These are phyloP conservation scores for Murraya koenigii DNA, from an alignment of 345 rosid species.

Conservation along the genomic window DNA sequence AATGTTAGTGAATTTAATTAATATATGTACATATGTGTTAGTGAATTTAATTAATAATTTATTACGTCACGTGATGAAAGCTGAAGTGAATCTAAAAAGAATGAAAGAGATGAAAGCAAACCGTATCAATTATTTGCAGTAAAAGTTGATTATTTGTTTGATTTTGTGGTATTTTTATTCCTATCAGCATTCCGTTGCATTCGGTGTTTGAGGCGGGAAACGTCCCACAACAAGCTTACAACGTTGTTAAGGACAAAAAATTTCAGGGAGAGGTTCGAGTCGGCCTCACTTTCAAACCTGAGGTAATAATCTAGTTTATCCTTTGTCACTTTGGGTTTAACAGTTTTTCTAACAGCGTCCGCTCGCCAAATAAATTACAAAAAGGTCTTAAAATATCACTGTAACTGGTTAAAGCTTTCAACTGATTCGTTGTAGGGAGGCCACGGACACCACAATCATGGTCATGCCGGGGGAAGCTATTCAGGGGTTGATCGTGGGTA, in stretches of 20 bases:
- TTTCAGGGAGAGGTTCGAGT: conserved; percentile 66
- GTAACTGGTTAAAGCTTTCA: neutral
- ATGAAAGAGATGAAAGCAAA: too few species aligned
- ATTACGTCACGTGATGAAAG: neutral
- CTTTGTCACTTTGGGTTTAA: neutral
- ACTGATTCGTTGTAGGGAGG: conserved; percentile 19
- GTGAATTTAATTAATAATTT: too few species aligned
- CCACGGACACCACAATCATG: conserved; percentile 22
- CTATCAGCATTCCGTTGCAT: conserved; percentile 57
- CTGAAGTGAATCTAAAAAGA: neutral
- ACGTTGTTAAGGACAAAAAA: conserved; percentile 64
- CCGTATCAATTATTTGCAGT: too few species aligned
- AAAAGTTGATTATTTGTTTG: neutral
- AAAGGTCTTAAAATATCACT: too few species aligned
- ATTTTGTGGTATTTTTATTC: neutral
- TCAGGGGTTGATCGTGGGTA: too few species aligned
- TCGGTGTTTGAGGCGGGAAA: conserved; percentile 58
- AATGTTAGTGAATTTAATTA: conserved; percentile 45
- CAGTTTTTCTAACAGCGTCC: too few species aligned
- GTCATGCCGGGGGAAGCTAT: conserved; percentile 14
- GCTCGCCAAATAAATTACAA: too few species aligned
- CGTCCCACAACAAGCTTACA: conserved; percentile 56
- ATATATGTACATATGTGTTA: too few species aligned
- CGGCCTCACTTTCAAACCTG: conserved; percentile 60
- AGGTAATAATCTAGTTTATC: conserved; percentile 34